Evolutionary conservation across 768 basidiomycete species (phyloP).

Genomic region (Suillus lakei): DNA sequence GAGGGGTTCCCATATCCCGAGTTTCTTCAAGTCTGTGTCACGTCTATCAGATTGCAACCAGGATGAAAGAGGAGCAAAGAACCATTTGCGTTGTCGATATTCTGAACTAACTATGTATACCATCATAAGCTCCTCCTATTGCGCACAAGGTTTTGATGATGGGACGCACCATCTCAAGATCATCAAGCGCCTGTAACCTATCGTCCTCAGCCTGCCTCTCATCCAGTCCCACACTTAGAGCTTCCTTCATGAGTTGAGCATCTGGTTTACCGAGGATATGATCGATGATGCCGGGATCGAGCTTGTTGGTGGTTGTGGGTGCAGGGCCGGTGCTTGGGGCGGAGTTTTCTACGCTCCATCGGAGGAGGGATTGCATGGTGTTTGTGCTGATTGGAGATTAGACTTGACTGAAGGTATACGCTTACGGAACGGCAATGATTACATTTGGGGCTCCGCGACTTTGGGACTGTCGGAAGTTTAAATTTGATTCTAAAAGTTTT

Average conservation of each 20-base stretch:
- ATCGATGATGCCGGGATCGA: slow-evolving; percentile 88
- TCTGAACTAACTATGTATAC: slow-evolving; percentile 74
- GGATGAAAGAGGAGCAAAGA: background rate
- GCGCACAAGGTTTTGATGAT: no score
- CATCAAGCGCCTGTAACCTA: slow-evolving; percentile 73
- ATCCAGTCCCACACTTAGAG: slow-evolving; percentile 68
- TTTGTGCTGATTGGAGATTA: background rate
- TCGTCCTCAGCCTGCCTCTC: slow-evolving; percentile 55
- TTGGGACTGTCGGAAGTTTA: slow-evolving; percentile 11
- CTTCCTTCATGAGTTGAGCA: slow-evolving; percentile 82
- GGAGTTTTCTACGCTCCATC: slow-evolving; percentile 84
- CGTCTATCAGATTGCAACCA: slow-evolving; percentile 2
- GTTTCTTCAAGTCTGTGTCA: slow-evolving; percentile 66
- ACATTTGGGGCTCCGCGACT: background rate
- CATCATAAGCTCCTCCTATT: no score
- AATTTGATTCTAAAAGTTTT: slow-evolving; percentile 10
- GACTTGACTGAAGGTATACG: background rate
- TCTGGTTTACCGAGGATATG: slow-evolving; percentile 85
- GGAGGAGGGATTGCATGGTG: slow-evolving; percentile 74
- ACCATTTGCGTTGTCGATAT: slow-evolving; percentile 93
- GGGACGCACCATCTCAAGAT: slow-evolving; percentile 80
- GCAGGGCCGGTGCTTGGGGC: slow-evolving; percentile 37
- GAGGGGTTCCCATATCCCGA: slow-evolving; percentile 81
- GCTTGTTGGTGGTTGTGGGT: slow-evolving; percentile 47
- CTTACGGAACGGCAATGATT: background rate